Base-by-base conservation (phyloP, 2,329 filamentous ascomycete species). In the Whalleya microplaca region DNA sequence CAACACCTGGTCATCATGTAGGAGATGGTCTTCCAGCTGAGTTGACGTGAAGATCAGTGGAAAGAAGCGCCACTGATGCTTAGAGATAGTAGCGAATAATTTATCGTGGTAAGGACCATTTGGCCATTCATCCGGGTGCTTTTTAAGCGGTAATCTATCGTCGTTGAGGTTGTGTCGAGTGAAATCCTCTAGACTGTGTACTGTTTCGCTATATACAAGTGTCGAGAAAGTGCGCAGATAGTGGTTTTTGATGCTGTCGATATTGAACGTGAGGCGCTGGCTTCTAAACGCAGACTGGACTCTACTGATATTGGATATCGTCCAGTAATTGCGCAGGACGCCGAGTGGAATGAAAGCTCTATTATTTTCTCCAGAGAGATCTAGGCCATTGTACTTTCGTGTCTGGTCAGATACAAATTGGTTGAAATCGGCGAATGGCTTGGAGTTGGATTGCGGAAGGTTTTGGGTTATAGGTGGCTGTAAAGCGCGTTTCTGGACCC, bases 221-320 rank as follows among this genome's bases (percentile, higher is more conserved):
- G 44, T 56, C 9, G 61, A 64, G 46, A 64, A 64, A 18, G 48
- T 53, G 2, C 45, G 53, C 18, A 64, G 32, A 29, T 55, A 64
- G 14, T 14, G 6, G 4, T 51, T 37, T 16, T 16, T 51, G 18
- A 64, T 59, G 4, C 21, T 51, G 14, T 57, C 45, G 21, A 57
- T 48, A 23, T 52, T n/a, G 18, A 47, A 42, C 12, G 52, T 19
- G 7, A 56, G 41, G 3, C 41, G 48, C 2, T 54, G 53, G 14
- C 29, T 37, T 37, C 32, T 21, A 16, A 41, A 58, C 40, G 54
- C 45, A 21, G 54, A 44, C 18, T 52, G 40, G 12, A 62, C 40
- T 41, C 23, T 48, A 12, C 10, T 21, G 29, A 63, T 55, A 23
- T 8, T 42, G 1, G 37, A 21, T 23, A 7, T 40, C n/a, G 45